Evolutionary conservation across 2,329 filamentous ascomycete genomes (phyloP).

Genomic region (Cladosporium sp.): DNA sequence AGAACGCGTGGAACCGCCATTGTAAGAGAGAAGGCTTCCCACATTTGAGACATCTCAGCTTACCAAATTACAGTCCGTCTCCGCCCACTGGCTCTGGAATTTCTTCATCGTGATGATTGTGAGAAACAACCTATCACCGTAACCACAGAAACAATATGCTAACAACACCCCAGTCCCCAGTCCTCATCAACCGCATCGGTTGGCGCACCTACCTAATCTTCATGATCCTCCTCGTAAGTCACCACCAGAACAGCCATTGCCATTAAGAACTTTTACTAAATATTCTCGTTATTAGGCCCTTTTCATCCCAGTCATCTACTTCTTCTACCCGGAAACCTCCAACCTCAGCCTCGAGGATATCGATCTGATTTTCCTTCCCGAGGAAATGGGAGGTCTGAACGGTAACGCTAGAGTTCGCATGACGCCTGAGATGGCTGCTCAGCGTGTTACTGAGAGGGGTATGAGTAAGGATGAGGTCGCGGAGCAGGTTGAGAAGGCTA

Average conservation of each 20-base stretch:
- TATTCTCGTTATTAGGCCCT: background rate
- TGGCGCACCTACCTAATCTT: slow-evolving; percentile 51
- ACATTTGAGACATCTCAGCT: background rate
- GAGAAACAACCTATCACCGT: background rate
- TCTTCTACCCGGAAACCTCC: slow-evolving; percentile 30
- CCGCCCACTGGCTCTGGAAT: slow-evolving; percentile 45
- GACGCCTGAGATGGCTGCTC: slow-evolving; percentile 12
- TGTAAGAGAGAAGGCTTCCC: background rate
- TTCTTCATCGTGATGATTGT: slow-evolving; percentile 47
- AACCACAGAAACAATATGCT: background rate
- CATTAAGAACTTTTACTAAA: no score
- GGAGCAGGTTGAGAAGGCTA: slow-evolving; percentile 9
- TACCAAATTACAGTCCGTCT: slow-evolving; percentile 22
- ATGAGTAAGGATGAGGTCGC: slow-evolving; percentile 6
- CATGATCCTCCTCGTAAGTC: slow-evolving; percentile 24
- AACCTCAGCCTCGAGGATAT: slow-evolving; percentile 32
- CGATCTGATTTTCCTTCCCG: slow-evolving; percentile 27
- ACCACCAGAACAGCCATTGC: background rate
- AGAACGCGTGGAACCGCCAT: slow-evolving; percentile 45
- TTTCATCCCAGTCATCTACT: slow-evolving; percentile 21
- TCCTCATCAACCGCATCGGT: slow-evolving; percentile 41
- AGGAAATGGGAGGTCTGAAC: slow-evolving; percentile 5
- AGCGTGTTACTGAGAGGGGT: slow-evolving; percentile 4
- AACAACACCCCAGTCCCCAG: slow-evolving; percentile 32
- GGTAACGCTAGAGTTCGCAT: slow-evolving; percentile 8